These are phyloP conservation scores for Lachnellula cervina DNA, from an alignment of 2,329 filamentous ascomycete genomes.

Conservation along the genomic window DNA sequence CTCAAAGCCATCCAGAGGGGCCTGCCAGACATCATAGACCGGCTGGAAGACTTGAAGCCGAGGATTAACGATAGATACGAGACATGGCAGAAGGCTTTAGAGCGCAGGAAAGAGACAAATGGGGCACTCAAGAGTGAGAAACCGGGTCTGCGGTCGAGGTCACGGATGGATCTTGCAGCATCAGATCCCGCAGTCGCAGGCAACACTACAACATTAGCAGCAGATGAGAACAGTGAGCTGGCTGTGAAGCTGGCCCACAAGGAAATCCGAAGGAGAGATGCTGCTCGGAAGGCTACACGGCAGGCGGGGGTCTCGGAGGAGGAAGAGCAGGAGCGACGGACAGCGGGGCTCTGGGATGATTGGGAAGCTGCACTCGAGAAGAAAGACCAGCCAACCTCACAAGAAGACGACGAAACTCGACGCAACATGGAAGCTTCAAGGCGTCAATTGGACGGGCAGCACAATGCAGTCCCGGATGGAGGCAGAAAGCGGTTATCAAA, in stretches of 20 bases:
- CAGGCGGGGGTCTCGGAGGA: slow-evolving; percentile 53
- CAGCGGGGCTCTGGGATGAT: slow-evolving; percentile 47
- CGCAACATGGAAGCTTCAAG: slow-evolving; percentile 47
- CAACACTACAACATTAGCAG: slow-evolving; percentile 59
- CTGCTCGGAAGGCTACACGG: slow-evolving; percentile 51
- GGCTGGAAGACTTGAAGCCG: slow-evolving; percentile 74
- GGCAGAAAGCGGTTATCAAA: slow-evolving; percentile 26
- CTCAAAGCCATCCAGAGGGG: slow-evolving; percentile 54
- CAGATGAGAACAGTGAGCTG: slow-evolving; percentile 66
- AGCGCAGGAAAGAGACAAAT: slow-evolving; percentile 32
- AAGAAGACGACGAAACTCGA: slow-evolving; percentile 41
- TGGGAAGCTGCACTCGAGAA: slow-evolving; percentile 43
- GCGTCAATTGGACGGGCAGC: slow-evolving; percentile 34
- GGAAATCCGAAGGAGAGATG: slow-evolving; percentile 65
- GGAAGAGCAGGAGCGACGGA: slow-evolving; percentile 51
- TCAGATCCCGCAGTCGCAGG: slow-evolving; percentile 58
- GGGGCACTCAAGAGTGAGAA: slow-evolving; percentile 1
- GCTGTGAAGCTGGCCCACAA: slow-evolving; percentile 71
- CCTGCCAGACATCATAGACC: slow-evolving; percentile 48
- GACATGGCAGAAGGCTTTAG: slow-evolving; percentile 55
- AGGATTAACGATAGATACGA: slow-evolving; percentile 67
- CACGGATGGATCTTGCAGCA: slow-evolving; percentile 34
- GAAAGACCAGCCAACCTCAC: slow-evolving; percentile 26
- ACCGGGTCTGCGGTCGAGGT: slow-evolving; percentile 8
- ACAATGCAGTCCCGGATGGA: slow-evolving; percentile 21